Evolutionary conservation across 192 early-diverging fungal genomes (phyloP).

Genomic region (Backusella westeae): DNA sequence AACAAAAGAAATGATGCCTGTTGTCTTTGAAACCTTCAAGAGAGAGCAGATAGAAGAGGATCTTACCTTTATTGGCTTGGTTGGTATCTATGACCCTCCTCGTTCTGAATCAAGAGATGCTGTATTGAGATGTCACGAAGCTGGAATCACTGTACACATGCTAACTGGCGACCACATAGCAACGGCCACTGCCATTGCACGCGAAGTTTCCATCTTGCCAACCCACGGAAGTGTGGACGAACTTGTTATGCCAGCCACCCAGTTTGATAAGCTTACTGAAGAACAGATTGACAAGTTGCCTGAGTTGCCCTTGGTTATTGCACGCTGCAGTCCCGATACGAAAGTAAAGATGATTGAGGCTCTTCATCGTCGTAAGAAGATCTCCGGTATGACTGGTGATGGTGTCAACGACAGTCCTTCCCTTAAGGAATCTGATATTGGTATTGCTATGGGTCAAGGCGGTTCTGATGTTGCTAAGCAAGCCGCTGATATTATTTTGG

Average conservation of each 20-base stretch:
- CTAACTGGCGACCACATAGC: constrained; percentile 93
- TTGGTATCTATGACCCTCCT: constrained; percentile 94
- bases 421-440: constrained; percentile 78
- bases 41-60: constrained; percentile 65
- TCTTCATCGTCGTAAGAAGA: constrained; percentile 71
- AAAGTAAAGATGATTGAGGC: constrained; percentile 97
- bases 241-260: constrained; percentile 79
- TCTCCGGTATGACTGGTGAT: constrained; percentile 87
- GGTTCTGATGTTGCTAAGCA: constrained; percentile 94
- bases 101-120: constrained; percentile 64
- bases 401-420: constrained; percentile 81
- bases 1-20: constrained; percentile 25
- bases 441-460: constrained; percentile 87
- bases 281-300: constrained; percentile 71
- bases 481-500: constrained; percentile 87
- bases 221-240: constrained; percentile 46
- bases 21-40: constrained; percentile 35
- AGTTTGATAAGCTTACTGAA: constrained; percentile 84
- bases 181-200: constrained; percentile 90
- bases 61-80: constrained; percentile 82
- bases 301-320: constrained; percentile 87
- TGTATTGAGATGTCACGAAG: constrained; percentile 77
- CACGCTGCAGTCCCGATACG: constrained; percentile 91
- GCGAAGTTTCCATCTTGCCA: constrained; percentile 78
- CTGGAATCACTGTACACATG: constrained; percentile 95